phyloP scores from a whole-genome alignment of 768 basidiomycete species.

The Kwoniella botswanensis region DNA sequence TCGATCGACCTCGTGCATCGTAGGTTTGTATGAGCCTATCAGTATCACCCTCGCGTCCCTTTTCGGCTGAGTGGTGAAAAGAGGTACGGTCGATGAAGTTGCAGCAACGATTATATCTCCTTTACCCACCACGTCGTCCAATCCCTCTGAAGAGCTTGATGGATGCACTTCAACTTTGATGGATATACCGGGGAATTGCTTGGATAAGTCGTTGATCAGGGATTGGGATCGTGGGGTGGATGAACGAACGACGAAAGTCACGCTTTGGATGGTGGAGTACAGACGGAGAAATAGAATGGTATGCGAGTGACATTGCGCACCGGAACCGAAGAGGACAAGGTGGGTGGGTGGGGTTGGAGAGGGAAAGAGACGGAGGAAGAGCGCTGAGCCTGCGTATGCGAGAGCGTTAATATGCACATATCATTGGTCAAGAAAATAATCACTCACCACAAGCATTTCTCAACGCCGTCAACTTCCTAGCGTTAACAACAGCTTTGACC shows the following conservation, averaged over 20 bases:
- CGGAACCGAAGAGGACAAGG: slow-evolving; percentile 48
- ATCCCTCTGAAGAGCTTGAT: slow-evolving; percentile 7
- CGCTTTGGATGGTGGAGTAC: slow-evolving; percentile 33
- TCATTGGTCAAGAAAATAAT: background rate
- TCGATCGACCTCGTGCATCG: slow-evolving; percentile 76
- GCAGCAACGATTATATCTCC: slow-evolving; percentile 74
- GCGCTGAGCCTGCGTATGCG: slow-evolving; percentile 44
- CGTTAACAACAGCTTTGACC: slow-evolving; percentile 78
- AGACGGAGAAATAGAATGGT: slow-evolving; percentile 44
- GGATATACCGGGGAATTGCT: slow-evolving; percentile 24
- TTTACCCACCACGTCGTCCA: slow-evolving; percentile 58
- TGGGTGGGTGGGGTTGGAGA: slow-evolving; percentile 20
- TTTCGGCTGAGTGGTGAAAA: slow-evolving; percentile 66
- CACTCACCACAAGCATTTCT: slow-evolving; percentile 77
- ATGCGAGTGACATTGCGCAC: slow-evolving; percentile 52
- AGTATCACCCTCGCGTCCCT: slow-evolving; percentile 73
- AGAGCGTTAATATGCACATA: background rate
- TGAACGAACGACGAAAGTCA: slow-evolving; percentile 59
- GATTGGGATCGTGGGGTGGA: slow-evolving; percentile 54
- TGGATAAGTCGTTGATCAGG: slow-evolving; percentile 25
- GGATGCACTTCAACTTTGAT: slow-evolving; percentile 20
- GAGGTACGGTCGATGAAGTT: slow-evolving; percentile 71
- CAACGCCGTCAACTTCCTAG: slow-evolving; percentile 75
- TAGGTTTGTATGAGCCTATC: slow-evolving; percentile 79
- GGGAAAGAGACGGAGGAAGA: slow-evolving; percentile 37